A percentile compares a stretch with the other conserved stretches of the same genome.
Conservation (phyloP, 306 rosid genomes). For the Erythrophleum fordii region DNA sequence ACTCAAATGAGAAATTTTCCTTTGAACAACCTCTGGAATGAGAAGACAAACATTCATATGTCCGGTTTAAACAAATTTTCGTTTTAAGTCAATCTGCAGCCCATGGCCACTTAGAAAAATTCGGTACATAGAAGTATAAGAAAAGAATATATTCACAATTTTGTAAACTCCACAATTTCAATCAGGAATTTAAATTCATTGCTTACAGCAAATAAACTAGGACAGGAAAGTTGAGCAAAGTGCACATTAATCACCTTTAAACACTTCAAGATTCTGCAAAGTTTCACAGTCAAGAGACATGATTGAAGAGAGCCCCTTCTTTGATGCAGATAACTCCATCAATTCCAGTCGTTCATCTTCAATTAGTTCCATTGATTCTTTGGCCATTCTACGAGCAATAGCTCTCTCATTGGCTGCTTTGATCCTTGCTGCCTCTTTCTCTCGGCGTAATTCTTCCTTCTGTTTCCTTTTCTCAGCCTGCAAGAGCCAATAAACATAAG, state of each 20-base stretch:
- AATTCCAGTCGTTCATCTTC: slow-evolving; percentile 84
- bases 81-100: too few species aligned
- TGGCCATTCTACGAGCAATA: slow-evolving; percentile 70
- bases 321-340: slow-evolving; percentile 75
- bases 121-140: too few species aligned
- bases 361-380: slow-evolving; percentile 69
- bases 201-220: too few species aligned
- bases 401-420: slow-evolving; percentile 79
- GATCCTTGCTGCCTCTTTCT: slow-evolving; percentile 73
- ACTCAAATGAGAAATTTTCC: too few species aligned
- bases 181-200: too few species aligned
- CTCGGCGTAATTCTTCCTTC: slow-evolving; percentile 70
- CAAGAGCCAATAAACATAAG: slow-evolving; percentile 30
- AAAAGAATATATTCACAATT: too few species aligned
- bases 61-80: too few species aligned
- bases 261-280: slow-evolving; percentile 65
- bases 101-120: too few species aligned
- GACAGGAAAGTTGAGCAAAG: not conserved
- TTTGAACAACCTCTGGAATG: too few species aligned
- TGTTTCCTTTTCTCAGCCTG: slow-evolving; percentile 78
- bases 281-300: slow-evolving; percentile 68
- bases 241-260: slow-evolving; percentile 51
- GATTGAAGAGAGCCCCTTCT: slow-evolving; percentile 68
- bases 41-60: too few species aligned
- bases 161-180: too few species aligned